Conservation (phyloP, 495 filamentous ascomycete species). For the Pyrenopolyporus hunteri region DNA sequence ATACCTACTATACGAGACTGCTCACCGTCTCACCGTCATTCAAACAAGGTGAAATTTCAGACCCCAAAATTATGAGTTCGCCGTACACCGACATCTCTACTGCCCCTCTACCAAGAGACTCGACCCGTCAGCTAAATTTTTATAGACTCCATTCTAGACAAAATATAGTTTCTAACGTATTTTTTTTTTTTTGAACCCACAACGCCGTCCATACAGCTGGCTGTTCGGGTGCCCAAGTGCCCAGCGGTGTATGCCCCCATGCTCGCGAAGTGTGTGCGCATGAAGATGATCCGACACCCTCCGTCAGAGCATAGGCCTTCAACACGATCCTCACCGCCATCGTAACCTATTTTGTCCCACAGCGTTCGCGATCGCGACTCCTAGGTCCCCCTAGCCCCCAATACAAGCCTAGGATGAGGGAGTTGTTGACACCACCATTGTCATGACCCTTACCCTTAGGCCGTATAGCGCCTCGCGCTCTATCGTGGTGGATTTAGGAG, state of each 20-base stretch:
- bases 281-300: conserved; percentile 28
- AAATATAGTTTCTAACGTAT: not conserved
- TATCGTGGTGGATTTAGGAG: too few relatives aligned
- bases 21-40: conserved; percentile 8
- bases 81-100: conserved; percentile 8
- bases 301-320: conserved; percentile 12
- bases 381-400: not conserved
- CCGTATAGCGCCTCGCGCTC: too few relatives aligned
- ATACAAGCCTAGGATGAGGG: not conserved
- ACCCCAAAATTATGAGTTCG: not conserved
- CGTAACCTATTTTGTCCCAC: not conserved
- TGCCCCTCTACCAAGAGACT: not conserved
- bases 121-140: not conserved
- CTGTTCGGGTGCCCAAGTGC: not conserved
- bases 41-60: not conserved
- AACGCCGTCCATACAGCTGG: not conserved
- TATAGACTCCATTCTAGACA: not conserved
- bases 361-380: not conserved
- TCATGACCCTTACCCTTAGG: too few relatives aligned
- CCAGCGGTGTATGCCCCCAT: conserved; percentile 8
- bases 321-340: conserved; percentile 12
- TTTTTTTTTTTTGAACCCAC: not conserved
- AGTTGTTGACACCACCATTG: too few relatives aligned
- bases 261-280: conserved; percentile 13
- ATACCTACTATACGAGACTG: conserved; percentile 10